phyloP scores from a whole-genome alignment of 169 alveolate genomes.

The Plasmodium vinckei region DNA sequence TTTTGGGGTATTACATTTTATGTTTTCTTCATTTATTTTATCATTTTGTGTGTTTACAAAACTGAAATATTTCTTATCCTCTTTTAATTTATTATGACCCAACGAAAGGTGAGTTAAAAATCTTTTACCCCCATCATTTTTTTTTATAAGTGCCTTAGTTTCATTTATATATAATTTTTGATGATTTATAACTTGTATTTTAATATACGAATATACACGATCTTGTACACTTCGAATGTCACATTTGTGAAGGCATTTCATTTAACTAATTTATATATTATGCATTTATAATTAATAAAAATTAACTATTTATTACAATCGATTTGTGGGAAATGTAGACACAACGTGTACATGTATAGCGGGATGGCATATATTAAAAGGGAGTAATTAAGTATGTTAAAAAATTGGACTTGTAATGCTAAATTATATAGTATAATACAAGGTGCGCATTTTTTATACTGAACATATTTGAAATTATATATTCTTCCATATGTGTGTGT shows the following conservation, averaged over 20 bases:
- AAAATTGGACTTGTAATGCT: not conserved
- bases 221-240: slow-evolving; percentile 10
- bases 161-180: slow-evolving; percentile 5
- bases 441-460: not conserved
- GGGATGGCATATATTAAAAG: not conserved
- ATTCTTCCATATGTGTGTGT: too few relatives aligned
- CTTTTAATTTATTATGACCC: not conserved
- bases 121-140: not conserved
- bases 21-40: not conserved
- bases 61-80: not conserved
- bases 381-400: not conserved
- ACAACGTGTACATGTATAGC: not conserved
- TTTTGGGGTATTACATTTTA: not conserved
- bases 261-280: slow-evolving; percentile 1
- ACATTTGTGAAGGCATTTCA: slow-evolving; percentile 33
- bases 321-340: not conserved
- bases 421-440: not conserved
- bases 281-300: not conserved
- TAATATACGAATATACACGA: not conserved
- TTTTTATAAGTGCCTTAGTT: not conserved
- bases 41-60: not conserved
- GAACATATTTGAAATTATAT: too few relatives aligned
- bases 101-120: not conserved
- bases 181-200: not conserved
- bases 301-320: not conserved